Base-by-base conservation (phyloP, 2,329 filamentous ascomycete genomes). In the Aspergillus novoparasiticus region DNA sequence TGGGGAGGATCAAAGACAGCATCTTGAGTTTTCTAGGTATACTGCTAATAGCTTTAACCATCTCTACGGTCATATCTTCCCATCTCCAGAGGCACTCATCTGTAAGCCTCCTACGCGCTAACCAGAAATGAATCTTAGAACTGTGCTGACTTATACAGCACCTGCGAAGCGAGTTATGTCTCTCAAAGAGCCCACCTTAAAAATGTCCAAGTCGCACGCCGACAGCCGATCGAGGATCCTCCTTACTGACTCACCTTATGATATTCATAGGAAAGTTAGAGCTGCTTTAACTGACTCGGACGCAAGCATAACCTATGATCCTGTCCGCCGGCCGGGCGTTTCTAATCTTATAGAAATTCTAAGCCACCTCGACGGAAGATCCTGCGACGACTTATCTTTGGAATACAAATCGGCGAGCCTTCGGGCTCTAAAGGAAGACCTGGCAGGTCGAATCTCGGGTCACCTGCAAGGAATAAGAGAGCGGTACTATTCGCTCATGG, bases 131-230 rank as follows among this genome's bases (percentile, higher is more conserved):
- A 58, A 16, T 45, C 36, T 41, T 32, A 21, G n/a, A 21, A 34
- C 34, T 21, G 32, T 4, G 48, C 48, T 56, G 23, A 56, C 65
- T 67, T 48, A 69, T 19, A 39, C 43, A 92, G 90, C 90, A n/a
- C 89, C 91, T 5, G 87, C 91, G 2, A 92, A 90, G 71, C 88
- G 94, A 65, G 86, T 99, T 65, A 98, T 97, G 94, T 96, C 93
- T 21, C 86, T 99, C 26, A 88, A 86, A 58, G 82, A 92, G 12
- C 94, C 95, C 0, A 80, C 77, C 0, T 83, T 86, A 58, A 99
- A 99, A 76, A 99, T 99, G 95, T 97, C 93, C 61, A 99, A 99
- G 79, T 97, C 93, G 0, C 85, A 93, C 71, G 74, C 84, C 0
- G 87, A 91, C 68, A 83, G 86, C 3, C 86, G 85, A 57, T 96